Base-by-base conservation (phyloP, 202 grass and related monocot genomes). In the Elaeis oleifera region DNA sequence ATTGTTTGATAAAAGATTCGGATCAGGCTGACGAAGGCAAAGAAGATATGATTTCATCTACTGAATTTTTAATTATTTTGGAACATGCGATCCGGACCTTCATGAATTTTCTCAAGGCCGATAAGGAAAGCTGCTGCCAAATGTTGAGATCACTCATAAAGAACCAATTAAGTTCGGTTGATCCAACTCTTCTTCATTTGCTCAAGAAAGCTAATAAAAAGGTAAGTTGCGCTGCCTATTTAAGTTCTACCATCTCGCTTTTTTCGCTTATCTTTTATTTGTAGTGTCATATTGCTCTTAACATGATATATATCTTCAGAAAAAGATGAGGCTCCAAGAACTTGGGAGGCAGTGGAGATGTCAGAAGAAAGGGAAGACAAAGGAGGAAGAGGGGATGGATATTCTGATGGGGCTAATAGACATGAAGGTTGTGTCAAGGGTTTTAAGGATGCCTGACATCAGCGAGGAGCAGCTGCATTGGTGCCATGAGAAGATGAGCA, bases 401-500 rank as follows among this genome's bases (percentile, higher is more conserved):
- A 76, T 92, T 67, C 72, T 92, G 58, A 89, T 92, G 64, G 94
- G 84, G 0, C 69, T 97, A 7, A 97, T 92, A 69, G 88, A 97
- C 69, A 61, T 97, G 59, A 89, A 86, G 49, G 69, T 92, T 64
- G 79, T 97, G 52, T 84, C 88, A 17, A 79, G 94, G 71, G 88
- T 86, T 74, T 74, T 97, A 39, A 84, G 88, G 51, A 83, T 86
- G 94, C 56, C 76, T 32, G 83, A 86, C 50, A 32, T 77, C 56
- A 89, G 71, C 15, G 81, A 81, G 55, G 84, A 92, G 49, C 94
- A 97, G 74, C 71, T 97, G 64, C 84, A 89, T 49, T 97, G 94
- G 94, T 97, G 94, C 56, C 85, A 92, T 61, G 79, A 92, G 79
- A 97, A 89, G 83, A 97, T 97, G 88, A 74, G 61, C 78, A 73